Evolutionary conservation across 1,284 basidiomycete genomes (phyloP).

Genomic region (Thecaphora frezii): DNA sequence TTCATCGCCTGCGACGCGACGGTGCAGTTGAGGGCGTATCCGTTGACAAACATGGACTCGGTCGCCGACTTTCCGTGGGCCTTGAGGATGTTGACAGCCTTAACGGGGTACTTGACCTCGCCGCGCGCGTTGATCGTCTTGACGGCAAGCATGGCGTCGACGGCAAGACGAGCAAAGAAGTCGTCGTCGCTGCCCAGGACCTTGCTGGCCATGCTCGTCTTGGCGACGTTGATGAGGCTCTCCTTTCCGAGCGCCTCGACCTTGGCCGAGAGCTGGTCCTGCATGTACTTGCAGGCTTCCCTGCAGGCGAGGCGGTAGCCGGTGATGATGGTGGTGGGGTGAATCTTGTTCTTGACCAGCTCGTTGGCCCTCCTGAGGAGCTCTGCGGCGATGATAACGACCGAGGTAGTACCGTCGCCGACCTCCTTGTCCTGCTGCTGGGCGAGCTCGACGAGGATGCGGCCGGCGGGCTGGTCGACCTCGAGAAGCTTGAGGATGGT

Average conservation of each 20-base stretch:
- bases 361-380: conserved; percentile 93
- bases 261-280: conserved; percentile 93
- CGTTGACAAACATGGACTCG: conserved; percentile 91
- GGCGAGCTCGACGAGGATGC: conserved; percentile 95
- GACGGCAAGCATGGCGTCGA: conserved; percentile 97
- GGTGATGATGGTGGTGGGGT: conserved; percentile 98
- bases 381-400: conserved; percentile 95
- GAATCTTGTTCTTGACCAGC: conserved; percentile 96
- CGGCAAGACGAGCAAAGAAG: conserved; percentile 95
- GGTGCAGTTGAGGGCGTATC: conserved; percentile 98
- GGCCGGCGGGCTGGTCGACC: conserved; percentile 86
- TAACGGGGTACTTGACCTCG: conserved; percentile 98
- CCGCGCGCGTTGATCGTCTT: conserved; percentile 91
- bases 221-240: conserved; percentile 91
- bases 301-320: conserved; percentile 95
- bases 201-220: conserved; percentile 99
- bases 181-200: conserved; percentile 98
- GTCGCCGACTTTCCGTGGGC: conserved; percentile 94
- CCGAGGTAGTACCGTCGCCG: conserved; percentile 97
- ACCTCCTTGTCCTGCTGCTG: conserved; percentile 99
- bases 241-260: conserved; percentile 89
- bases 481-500: conserved; percentile 91
- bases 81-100: conserved; percentile 99
- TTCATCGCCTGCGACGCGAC: conserved; percentile 99
- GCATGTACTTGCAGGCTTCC: conserved; percentile 97